Base-by-base conservation (phyloP, 805 yeast genomes). In the Torulaspora maleeae region DNA sequence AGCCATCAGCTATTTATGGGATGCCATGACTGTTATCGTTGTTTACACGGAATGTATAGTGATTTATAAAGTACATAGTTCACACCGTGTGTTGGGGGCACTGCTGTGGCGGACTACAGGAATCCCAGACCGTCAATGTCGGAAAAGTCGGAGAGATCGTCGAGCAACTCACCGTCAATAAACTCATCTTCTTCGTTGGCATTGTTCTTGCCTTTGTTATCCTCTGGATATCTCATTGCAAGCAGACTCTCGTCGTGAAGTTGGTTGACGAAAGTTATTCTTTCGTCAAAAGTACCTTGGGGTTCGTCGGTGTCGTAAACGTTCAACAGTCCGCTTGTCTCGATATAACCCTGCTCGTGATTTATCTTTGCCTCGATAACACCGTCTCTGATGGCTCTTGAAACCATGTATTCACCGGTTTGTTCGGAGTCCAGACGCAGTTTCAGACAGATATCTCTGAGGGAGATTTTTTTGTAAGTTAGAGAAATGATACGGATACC, bases 351-450 rank as follows among this genome's bases (percentile, higher is more conserved):
- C 51, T 79, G 75, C 61, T 86, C 87, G 68, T 90, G 96, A 64
- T 93, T 86, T 55, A 93, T 85, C 44, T 80, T 78, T 3, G 99
- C 98, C 60, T 93, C 98, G 63, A 93, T 87, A 42, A 93, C 98
- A 49, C 96, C 96, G 64, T 93, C 99, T 60, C 96, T 82, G 48
- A 93, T 91, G 20, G 97, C 93, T 72, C 93, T 91, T 30, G 96
- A 87, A 17, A 93, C 96, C 66, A 93, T 89, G 66, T 91, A 93
- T 71, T 93, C 99, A 1, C 96, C 95, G 57, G 91, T 83, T 61
- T 93, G 90, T 71, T 93, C 99, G 39, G 90, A 82, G 59, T 91
- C 99, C 51, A 93, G 76, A 56, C 86, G 89, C 62, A 93, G 77
- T 63, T 91, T 87, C 58, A 93, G 77, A 67, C 99, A 93, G 46